Base-by-base conservation (phyloP, 2,329 filamentous ascomycete genomes). In the Blastomyces gilchristii region DNA sequence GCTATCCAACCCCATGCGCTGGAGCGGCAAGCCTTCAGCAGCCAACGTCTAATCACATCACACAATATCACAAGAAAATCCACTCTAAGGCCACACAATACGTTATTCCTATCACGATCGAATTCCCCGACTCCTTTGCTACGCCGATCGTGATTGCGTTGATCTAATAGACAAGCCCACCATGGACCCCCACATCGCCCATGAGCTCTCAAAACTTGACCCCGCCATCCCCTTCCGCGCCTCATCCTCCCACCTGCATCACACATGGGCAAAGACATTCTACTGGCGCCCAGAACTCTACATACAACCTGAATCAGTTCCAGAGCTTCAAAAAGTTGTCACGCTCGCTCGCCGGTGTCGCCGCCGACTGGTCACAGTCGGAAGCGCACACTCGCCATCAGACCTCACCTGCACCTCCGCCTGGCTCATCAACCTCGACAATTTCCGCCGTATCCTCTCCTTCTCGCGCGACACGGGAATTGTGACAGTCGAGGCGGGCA, bases 241-340 rank as follows among this genome's bases (percentile, higher is more conserved):
- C 6, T 82, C 82, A 63, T 79, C 83, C 64, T 80, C 84, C 61
- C 87, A 97, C 75, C 77, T 87, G 58, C 94, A 97, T 79, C 87
- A 87, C 70, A 99, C 94, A 25, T 99, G 94, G 94, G 94, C 94
- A 49, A 87, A 87, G 72, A 97, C 94, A 59, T 97, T 95, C 78
- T 87, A 89, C 71, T 94, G 88, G 60, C 84, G 87, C 22, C 94
- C 94, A 2, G 91, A 97, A 79, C 86, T 97, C 64, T 97, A 93
- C 77, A 85, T 97, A 69, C 89, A 89, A 70, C 94, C 94, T 2
- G 83, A 89, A 70, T 87, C 87, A 1, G 80, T 94, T 60, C 79
- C 80, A 16, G 93, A 97, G 77, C 84, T 99, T 67, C 88, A 93
- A 74, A 92, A 95, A 74, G 81, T 89, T 60, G 84, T 97, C 65